Conservation (phyloP, 2,329 filamentous ascomycete species). For the Claviceps arundinis region DNA sequence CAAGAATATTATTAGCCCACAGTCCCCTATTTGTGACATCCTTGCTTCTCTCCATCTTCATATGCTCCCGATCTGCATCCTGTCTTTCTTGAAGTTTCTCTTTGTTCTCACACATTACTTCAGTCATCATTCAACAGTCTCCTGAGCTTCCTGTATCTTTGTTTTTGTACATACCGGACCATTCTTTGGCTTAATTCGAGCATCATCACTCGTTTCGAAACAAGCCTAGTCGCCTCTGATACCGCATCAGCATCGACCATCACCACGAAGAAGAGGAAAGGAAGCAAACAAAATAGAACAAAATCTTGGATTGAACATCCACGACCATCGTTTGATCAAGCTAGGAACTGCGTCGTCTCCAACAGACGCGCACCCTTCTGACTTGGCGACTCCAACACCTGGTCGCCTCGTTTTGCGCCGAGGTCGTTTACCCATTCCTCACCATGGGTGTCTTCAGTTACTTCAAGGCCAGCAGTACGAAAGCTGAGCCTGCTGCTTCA, state of each 20-base stretch:
- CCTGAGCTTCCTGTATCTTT: background rate
- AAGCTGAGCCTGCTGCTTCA: conserved; percentile 6
- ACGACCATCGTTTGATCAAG: no score
- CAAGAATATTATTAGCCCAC: background rate
- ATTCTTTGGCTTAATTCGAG: background rate
- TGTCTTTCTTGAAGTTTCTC: background rate
- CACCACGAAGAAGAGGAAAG: background rate
- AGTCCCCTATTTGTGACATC: background rate
- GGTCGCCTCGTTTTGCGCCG: background rate
- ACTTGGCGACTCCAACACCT: background rate
- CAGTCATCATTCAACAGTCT: background rate
- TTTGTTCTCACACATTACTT: background rate
- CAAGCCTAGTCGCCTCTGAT: background rate
- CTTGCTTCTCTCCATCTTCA: background rate
- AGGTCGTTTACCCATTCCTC: background rate
- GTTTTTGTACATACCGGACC: background rate
- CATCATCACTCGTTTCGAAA: background rate
- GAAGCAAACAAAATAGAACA: background rate
- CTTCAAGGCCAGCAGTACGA: conserved; percentile 36
- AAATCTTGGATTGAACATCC: no score
- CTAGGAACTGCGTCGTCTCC: no score
- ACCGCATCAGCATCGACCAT: background rate
- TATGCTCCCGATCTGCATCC: background rate
- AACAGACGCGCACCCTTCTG: background rate
- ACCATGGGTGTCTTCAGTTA: conserved; percentile 50